phyloP scores from a whole-genome alignment of 1,139 yeast species.

The Zygotorulaspora mrakii region DNA sequence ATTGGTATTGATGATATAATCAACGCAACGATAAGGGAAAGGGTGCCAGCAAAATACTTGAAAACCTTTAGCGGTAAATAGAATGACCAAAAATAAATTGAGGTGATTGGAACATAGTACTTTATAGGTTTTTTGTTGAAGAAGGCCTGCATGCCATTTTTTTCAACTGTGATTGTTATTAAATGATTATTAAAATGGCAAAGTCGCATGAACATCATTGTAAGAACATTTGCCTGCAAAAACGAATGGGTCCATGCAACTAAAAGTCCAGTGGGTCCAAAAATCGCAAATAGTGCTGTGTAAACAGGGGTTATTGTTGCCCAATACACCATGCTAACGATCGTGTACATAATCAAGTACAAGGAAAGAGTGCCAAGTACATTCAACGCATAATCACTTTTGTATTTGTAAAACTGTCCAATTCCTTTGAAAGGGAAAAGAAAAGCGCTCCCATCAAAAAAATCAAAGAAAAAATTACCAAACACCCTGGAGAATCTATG shows the following conservation, averaged over 20 bases:
- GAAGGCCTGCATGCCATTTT: constrained; percentile 15
- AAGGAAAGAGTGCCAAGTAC: constrained; percentile 16
- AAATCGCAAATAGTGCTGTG: constrained; percentile 27
- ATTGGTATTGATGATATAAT: constrained; percentile 30
- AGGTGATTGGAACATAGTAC: constrained; percentile 28
- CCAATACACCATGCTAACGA: constrained; percentile 29
- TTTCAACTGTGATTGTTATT: constrained; percentile 18
- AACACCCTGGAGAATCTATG: constrained; percentile 14
- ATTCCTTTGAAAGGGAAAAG: constrained; percentile 30
- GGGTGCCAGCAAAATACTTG: constrained; percentile 22
- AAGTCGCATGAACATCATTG: constrained; percentile 34
- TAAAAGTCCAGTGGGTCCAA: constrained; percentile 33
- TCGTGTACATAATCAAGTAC: constrained; percentile 23
- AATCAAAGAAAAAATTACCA: constrained; percentile 26
- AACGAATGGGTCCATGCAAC: constrained; percentile 32
- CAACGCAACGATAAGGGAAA: constrained; percentile 18
- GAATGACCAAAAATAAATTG: constrained; percentile 31
- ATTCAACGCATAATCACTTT: constrained; percentile 19
- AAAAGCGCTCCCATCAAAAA: constrained; percentile 25
- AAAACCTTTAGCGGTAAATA: constrained; percentile 29
- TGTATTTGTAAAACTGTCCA: constrained; percentile 18
- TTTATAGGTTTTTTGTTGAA: constrained; percentile 23
- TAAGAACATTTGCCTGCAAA: constrained; percentile 31
- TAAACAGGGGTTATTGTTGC: constrained; percentile 34
- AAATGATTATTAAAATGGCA: constrained; percentile 24